These are phyloP conservation scores for Dioscorea cayenensis DNA, from an alignment of 116 monocot species.

Conservation along the genomic window DNA sequence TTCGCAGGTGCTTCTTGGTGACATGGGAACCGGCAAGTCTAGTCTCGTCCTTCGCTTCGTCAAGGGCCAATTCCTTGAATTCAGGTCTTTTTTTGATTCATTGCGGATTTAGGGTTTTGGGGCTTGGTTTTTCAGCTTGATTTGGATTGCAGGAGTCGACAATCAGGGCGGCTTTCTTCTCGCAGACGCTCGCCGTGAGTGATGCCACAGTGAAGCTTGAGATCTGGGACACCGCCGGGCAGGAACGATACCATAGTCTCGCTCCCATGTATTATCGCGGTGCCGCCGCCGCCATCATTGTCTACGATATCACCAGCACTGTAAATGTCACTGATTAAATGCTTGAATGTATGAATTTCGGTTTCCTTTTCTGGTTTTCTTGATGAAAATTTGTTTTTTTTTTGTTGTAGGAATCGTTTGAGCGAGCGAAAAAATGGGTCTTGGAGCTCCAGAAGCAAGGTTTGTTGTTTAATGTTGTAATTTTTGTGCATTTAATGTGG, in stretches of 20 bases:
- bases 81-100: conserved; percentile 42
- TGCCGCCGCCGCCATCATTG: conserved; percentile 85
- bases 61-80: conserved; percentile 95
- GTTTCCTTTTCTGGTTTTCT: conserved; percentile 1
- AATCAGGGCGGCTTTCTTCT: conserved; percentile 96
- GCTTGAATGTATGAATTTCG: background rate
- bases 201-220: conserved; percentile 93
- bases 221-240: conserved; percentile 98
- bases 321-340: conserved; percentile 13
- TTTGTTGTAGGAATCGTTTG: conserved; percentile 61
- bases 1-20: conserved; percentile 76
- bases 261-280: conserved; percentile 98
- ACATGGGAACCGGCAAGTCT: conserved; percentile 96
- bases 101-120: background rate
- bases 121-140: background rate
- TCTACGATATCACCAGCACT: conserved; percentile 79
- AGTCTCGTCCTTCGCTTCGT: conserved; percentile 95
- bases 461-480: background rate
- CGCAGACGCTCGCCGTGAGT: conserved; percentile 84
- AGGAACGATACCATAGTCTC: conserved; percentile 91
- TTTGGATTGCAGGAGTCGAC: conserved; percentile 67
- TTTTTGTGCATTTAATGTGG: background rate
- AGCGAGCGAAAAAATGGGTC: conserved; percentile 86
- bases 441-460: conserved; percentile 80
- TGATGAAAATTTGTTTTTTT: background rate